Base-by-base conservation (phyloP, 2,329 filamentous ascomycete species). In the Aspergillus unguis region DNA sequence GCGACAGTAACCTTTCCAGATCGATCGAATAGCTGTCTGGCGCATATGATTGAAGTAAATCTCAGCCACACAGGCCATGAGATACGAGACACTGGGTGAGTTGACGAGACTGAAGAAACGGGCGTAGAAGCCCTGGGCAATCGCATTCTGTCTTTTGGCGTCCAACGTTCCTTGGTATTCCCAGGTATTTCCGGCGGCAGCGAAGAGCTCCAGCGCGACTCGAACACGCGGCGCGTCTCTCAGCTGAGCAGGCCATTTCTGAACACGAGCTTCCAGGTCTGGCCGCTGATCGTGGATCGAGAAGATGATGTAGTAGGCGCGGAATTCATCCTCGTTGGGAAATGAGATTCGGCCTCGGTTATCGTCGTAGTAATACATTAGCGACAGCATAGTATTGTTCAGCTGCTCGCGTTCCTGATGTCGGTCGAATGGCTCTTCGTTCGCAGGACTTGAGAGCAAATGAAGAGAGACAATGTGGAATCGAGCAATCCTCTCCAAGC, bases 371-470 rank as follows among this genome's bases (percentile, higher is more conserved):
- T 81, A 83, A 60, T 82, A 79, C 71, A 83, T 78, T 9, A 86
- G 65, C 1, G 83, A 84, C 1, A 83, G 71, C 53, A 85, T 73
- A 1, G 84, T 85, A 59, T 82, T 80, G 64, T 83, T 83, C 47
- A 86, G 74, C 62, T 86, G 84, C 61, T 86, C 83, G 23, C 81
- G 75, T 59, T 86, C 84, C 62, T 85, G 83, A 52, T 82, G 77
- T 44, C 72, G 73, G 58, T 81, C 77, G 56, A 82, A 84, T 25
- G 75, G 77, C 61, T 79, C 75, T 44, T 78, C 75, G 44, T 77
- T 78, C 10, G 73, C 71, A 1, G 75, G 73, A 31, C 72, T 73
- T 5, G 80, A 80, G 56, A 85, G 75, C 33, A 84, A 74, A 62
- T 86, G 84, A 40, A 85, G 71, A 2, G 82, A 83, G 2, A 85